These are phyloP conservation scores for Arbutus unedo DNA, from an alignment of 148 eudicot genomes.

Conservation along the genomic window DNA sequence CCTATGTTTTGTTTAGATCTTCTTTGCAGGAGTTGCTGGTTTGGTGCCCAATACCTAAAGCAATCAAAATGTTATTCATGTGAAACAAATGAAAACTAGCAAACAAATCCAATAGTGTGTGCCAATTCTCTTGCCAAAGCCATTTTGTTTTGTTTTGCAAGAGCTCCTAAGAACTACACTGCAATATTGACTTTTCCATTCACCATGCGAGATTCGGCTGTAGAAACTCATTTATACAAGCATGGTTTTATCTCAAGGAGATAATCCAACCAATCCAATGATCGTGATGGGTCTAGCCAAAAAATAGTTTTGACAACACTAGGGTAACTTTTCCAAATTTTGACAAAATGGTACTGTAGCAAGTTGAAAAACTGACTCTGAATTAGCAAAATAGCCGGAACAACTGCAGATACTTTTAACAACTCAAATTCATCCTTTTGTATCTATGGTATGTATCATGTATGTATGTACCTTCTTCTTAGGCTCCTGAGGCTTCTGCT, in stretches of 20 bases:
- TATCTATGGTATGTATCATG: too few species aligned
- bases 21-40: slow-evolving; percentile 5
- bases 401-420: too few species aligned
- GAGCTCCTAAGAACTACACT: not conserved
- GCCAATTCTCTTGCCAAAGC: too few species aligned
- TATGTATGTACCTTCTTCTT: slow-evolving; percentile 27
- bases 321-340: too few species aligned
- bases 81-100: not conserved
- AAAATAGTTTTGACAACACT: too few species aligned
- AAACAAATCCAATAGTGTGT: not conserved
- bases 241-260: not conserved
- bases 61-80: not conserved
- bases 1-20: not conserved
- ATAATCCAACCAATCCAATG: not conserved
- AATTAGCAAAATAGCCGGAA: too few species aligned
- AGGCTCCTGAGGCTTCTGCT: slow-evolving; percentile 30
- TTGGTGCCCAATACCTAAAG: slow-evolving; percentile 22
- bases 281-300: too few species aligned
- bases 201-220: too few species aligned
- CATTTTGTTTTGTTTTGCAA: not conserved
- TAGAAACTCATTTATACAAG: too few species aligned
- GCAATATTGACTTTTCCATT: not conserved
- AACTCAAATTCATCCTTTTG: too few species aligned
- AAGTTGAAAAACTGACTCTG: not conserved
- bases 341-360: too few species aligned